Conservation (phyloP, 192 early-diverging fungal species). For the Backusella psychrophila region DNA sequence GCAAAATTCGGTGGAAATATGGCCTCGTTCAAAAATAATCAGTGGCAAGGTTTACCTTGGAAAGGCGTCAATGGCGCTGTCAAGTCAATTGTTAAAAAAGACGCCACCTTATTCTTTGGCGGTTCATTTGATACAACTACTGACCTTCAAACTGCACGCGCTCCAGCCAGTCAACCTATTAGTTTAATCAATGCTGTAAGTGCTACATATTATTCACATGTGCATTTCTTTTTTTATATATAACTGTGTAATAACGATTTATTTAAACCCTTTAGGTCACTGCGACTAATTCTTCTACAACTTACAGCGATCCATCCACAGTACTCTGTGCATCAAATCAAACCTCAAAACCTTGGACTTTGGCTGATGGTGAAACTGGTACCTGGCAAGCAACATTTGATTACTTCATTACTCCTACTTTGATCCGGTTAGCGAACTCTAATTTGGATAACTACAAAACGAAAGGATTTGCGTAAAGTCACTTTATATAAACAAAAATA, state of each 20-base stretch:
- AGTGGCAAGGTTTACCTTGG: slow-evolving; percentile 59
- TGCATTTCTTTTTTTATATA: not conserved
- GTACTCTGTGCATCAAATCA: not conserved
- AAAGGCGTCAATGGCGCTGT: slow-evolving; percentile 70
- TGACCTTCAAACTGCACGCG: slow-evolving; percentile 50
- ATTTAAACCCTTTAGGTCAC: not conserved
- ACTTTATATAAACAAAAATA: not conserved
- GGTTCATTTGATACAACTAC: slow-evolving; percentile 63
- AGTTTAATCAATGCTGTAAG: slow-evolving; percentile 36
- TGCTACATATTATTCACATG: not conserved
- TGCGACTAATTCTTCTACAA: not conserved
- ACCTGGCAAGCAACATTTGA: not conserved
- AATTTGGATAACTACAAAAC: not conserved
- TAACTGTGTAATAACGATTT: not conserved
- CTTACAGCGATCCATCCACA: not conserved
- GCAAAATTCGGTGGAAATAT: slow-evolving; percentile 24
- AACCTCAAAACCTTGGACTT: not conserved
- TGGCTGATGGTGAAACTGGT: not conserved
- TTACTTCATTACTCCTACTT: not conserved
- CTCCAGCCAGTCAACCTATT: slow-evolving; percentile 49
- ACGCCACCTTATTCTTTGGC: slow-evolving; percentile 58
- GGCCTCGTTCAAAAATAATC: slow-evolving; percentile 27
- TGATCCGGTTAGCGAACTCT: slow-evolving; percentile 5
- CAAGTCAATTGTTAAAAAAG: slow-evolving; percentile 46
- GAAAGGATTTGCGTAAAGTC: not conserved